These are phyloP conservation scores for Leishmania braziliensis DNA, from an alignment of 208 protist species.

Conservation along the genomic window DNA sequence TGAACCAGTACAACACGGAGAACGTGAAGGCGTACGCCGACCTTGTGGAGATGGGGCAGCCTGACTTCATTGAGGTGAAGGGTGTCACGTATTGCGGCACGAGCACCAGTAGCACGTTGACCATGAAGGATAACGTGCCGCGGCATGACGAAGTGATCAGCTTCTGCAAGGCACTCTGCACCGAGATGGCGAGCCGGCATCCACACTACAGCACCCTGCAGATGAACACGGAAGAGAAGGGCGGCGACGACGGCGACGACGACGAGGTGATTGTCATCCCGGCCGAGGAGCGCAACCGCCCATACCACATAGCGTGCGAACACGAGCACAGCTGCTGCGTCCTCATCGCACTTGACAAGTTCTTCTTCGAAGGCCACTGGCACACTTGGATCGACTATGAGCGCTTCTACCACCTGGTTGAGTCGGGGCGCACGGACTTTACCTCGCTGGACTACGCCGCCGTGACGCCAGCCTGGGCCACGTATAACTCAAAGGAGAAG, in stretches of 20 bases:
- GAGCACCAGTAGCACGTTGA: constrained; percentile 79
- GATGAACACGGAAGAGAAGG: constrained; percentile 22
- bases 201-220: constrained; percentile 41
- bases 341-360: constrained; percentile 87
- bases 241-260: constrained; percentile 11
- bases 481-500: constrained; percentile 71
- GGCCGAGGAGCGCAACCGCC: constrained; percentile 41
- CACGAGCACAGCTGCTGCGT: constrained; percentile 94
- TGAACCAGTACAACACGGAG: constrained; percentile 94
- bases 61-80: constrained; percentile 97
- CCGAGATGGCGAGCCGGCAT: constrained; percentile 45
- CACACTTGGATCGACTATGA: constrained; percentile 94
- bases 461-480: constrained; percentile 84
- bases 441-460: constrained; percentile 79
- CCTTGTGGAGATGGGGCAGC: constrained; percentile 89
- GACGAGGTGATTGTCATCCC: constrained; percentile 36
- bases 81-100: constrained; percentile 95
- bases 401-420: constrained; percentile 72
- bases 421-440: constrained; percentile 51
- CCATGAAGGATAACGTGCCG: constrained; percentile 94
- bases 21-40: constrained; percentile 80
- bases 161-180: constrained; percentile 82
- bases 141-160: constrained; percentile 94
- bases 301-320: constrained; percentile 90
- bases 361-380: constrained; percentile 76